Evolutionary conservation across 2,329 filamentous ascomycete genomes (phyloP).

Genomic region (Cordyceps farinosa): DNA sequence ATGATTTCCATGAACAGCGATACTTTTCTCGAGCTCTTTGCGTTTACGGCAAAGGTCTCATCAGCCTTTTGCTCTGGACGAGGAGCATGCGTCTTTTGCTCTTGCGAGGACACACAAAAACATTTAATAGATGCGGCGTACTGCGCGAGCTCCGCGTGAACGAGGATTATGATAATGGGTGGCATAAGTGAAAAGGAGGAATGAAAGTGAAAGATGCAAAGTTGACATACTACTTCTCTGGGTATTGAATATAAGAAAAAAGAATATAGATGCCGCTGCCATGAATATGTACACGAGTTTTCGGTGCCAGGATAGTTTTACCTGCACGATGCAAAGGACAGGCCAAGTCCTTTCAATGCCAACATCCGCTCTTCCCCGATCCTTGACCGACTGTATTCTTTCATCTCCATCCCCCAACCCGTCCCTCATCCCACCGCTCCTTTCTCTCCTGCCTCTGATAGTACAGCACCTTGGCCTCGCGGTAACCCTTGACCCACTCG

Average conservation of each 20-base stretch:
- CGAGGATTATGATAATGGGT: background rate
- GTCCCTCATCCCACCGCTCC: slow-evolving; percentile 91
- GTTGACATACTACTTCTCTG: background rate
- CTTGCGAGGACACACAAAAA: background rate
- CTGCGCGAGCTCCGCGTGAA: background rate
- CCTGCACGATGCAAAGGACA: background rate
- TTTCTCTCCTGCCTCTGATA: slow-evolving; percentile 83
- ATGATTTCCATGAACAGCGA: slow-evolving; percentile 7
- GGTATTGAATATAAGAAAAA: slow-evolving; percentile 3
- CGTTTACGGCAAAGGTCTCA: background rate
- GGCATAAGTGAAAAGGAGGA: background rate
- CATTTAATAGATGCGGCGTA: background rate
- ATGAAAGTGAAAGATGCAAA: background rate
- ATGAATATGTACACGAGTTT: background rate
- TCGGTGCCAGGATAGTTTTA: background rate
- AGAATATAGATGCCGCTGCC: background rate
- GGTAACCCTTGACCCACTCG: slow-evolving; percentile 80
- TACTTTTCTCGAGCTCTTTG: background rate
- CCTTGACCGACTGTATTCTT: background rate
- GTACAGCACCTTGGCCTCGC: slow-evolving; percentile 73
- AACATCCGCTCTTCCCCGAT: background rate
- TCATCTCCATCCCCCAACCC: slow-evolving; percentile 91
- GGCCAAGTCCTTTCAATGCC: background rate
- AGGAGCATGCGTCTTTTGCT: background rate
- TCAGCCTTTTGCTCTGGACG: background rate